Conservation (phyloP, 2,329 filamentous ascomycete species). For the Curvularia sp. region DNA sequence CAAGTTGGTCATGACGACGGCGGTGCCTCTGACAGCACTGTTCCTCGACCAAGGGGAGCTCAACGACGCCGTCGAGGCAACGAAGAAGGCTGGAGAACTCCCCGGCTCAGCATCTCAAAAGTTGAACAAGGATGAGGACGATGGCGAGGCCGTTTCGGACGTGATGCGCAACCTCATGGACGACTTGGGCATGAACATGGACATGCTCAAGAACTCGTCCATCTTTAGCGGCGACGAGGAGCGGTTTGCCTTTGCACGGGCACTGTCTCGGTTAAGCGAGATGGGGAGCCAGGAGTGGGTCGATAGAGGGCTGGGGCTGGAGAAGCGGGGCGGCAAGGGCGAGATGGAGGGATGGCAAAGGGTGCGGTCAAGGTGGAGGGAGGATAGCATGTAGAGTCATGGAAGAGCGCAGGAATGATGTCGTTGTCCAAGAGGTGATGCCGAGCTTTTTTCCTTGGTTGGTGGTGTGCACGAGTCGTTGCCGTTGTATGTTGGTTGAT, state of each 20-base stretch:
- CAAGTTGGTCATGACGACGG: constrained; percentile 93
- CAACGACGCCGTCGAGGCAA: constrained; percentile 54
- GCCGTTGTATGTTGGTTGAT: background rate
- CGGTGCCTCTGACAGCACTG: constrained; percentile 81
- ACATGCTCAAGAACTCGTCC: constrained; percentile 80
- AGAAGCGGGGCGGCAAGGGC: constrained; percentile 68
- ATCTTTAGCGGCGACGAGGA: constrained; percentile 96
- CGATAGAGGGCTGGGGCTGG: constrained; percentile 73
- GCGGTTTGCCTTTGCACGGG: constrained; percentile 91
- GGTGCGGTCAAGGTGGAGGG: constrained; percentile 71
- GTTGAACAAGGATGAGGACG: constrained; percentile 48
- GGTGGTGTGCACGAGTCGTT: constrained; percentile 1
- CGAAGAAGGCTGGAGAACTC: constrained; percentile 48
- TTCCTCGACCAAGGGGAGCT: constrained; percentile 73
- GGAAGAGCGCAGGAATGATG: background rate
- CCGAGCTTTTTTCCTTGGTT: background rate
- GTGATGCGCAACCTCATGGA: constrained; percentile 84
- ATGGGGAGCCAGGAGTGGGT: constrained; percentile 98
- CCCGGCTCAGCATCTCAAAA: constrained; percentile 38
- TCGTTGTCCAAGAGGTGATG: background rate
- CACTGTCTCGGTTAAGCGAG: constrained; percentile 81
- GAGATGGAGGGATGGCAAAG: constrained; percentile 71
- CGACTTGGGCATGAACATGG: constrained; percentile 83
- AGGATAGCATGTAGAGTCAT: constrained; percentile 42
- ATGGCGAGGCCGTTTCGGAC: constrained; percentile 64